A percentile compares a stretch with the other conserved stretches of the same genome.
Evolutionary conservation across 179 eudicot species (phyloP).

Genomic region (Corrigiola litoralis): DNA sequence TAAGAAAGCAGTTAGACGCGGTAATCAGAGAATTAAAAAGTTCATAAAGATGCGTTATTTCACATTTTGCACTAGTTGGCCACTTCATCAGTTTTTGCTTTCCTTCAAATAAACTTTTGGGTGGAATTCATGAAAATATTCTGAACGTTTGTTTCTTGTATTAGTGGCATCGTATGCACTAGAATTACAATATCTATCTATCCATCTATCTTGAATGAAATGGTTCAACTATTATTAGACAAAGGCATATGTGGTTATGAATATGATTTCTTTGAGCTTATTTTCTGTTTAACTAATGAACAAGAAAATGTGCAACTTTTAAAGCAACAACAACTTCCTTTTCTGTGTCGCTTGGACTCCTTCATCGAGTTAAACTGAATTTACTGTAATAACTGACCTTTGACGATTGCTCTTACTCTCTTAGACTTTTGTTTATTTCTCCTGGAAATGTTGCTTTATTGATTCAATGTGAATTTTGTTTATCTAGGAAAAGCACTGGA

Average conservation of each 20-base stretch:
- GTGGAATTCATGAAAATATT: not conserved
- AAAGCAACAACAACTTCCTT: not conserved
- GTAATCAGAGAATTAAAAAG: not conserved
- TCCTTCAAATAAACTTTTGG: not conserved
- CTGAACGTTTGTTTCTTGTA: not conserved
- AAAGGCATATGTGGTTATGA: not conserved
- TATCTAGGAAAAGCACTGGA: constrained; percentile 75
- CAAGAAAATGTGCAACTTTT: not conserved
- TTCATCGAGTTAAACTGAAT: not conserved
- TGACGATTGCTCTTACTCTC: not conserved
- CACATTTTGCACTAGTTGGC: not conserved
- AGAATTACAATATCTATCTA: not conserved
- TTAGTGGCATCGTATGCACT: not conserved
- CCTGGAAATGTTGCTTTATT: not conserved
- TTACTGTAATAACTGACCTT: not conserved
- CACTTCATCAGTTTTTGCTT: not conserved
- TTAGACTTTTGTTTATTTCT: not conserved
- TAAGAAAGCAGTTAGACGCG: not conserved
- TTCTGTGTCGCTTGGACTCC: too few species aligned
- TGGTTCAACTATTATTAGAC: not conserved
- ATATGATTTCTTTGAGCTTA: not conserved
- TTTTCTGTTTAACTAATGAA: too few species aligned
- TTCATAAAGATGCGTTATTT: not conserved
- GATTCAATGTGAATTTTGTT: constrained; percentile 1
- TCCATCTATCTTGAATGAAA: too few species aligned